Evolutionary conservation across 495 filamentous ascomycete genomes (phyloP).

Genomic region (Tuber microsphaerosporum): DNA sequence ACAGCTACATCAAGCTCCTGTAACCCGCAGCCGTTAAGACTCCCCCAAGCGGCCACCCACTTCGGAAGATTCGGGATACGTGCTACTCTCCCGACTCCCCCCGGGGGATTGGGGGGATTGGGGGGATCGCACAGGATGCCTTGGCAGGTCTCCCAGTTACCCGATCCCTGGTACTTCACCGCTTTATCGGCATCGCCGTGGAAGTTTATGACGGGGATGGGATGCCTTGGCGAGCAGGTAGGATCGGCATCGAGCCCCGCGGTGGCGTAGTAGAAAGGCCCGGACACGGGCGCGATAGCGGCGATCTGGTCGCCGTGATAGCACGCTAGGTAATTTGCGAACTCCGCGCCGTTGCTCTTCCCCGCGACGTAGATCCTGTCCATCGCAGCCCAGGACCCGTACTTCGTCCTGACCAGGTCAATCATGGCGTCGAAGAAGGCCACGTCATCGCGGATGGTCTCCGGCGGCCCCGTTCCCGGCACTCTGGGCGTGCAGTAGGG

Average conservation of each 20-base stretch:
- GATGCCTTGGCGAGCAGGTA: not conserved
- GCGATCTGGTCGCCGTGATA: not conserved
- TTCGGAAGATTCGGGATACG: not conserved
- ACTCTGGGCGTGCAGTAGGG: constrained; percentile 1
- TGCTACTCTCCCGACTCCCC: not conserved
- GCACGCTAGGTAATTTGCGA: constrained; percentile 3
- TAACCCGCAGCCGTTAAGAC: not conserved
- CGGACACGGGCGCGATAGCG: not conserved
- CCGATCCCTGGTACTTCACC: not conserved
- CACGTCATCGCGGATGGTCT: not conserved
- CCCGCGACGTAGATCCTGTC: not conserved
- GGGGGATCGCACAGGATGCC: not conserved
- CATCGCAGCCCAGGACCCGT: not conserved
- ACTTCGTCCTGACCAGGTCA: not conserved
- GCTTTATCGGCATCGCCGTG: not conserved
- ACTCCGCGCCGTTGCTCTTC: constrained; percentile 5
- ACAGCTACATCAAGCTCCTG: not conserved
- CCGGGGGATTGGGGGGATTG: too few species aligned
- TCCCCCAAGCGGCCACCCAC: not conserved
- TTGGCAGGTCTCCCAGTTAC: not conserved
- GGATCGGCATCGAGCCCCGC: not conserved
- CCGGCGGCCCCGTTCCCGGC: not conserved
- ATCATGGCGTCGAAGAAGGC: not conserved
- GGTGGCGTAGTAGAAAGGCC: not conserved
- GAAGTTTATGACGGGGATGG: constrained; percentile 3